Evolutionary conservation across 2,329 filamentous ascomycete genomes (phyloP).

Genomic region (Tolypocladium album): DNA sequence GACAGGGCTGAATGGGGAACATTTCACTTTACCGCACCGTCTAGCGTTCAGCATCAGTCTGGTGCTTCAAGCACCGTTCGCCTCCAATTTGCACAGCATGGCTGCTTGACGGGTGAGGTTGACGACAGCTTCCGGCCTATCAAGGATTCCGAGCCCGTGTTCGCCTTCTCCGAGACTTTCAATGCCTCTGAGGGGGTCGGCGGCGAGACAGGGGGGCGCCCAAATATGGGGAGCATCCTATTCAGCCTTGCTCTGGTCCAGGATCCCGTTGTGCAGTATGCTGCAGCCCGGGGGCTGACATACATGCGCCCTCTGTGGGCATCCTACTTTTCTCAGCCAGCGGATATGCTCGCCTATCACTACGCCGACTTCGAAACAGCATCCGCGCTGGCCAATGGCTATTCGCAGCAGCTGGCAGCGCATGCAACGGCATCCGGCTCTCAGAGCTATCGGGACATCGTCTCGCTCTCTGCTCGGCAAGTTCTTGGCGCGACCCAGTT

Average conservation of each 20-base stretch:
- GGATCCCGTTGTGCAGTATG: conserved; percentile 69
- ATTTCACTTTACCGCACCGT: conserved; percentile 64
- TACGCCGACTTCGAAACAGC: conserved; percentile 63
- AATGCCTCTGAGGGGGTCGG: conserved; percentile 27
- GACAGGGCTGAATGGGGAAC: conserved; percentile 81
- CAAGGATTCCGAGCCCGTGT: conserved; percentile 70
- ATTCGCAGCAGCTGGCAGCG: conserved; percentile 57
- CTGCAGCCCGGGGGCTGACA: conserved; percentile 64
- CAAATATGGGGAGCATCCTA: conserved; percentile 38
- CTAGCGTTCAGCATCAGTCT: conserved; percentile 56
- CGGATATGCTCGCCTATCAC: conserved; percentile 62
- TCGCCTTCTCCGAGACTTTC: conserved; percentile 65
- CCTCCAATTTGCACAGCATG: conserved; percentile 57
- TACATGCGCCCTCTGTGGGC: conserved; percentile 72
- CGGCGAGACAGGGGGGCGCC: neutral
- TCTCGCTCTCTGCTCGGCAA: conserved; percentile 67
- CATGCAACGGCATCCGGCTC: conserved; percentile 68
- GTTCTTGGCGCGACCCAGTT: conserved; percentile 71
- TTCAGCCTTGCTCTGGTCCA: conserved; percentile 74
- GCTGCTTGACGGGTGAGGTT: conserved; percentile 53
- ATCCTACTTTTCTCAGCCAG: conserved; percentile 55
- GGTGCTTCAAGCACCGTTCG: conserved; percentile 58
- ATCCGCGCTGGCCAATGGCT: conserved; percentile 54
- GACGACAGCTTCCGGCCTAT: conserved; percentile 59
- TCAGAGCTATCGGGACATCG: conserved; percentile 65